Conservation (phyloP, 1,284 basidiomycete species). For the Moesziomyces aphidis region DNA sequence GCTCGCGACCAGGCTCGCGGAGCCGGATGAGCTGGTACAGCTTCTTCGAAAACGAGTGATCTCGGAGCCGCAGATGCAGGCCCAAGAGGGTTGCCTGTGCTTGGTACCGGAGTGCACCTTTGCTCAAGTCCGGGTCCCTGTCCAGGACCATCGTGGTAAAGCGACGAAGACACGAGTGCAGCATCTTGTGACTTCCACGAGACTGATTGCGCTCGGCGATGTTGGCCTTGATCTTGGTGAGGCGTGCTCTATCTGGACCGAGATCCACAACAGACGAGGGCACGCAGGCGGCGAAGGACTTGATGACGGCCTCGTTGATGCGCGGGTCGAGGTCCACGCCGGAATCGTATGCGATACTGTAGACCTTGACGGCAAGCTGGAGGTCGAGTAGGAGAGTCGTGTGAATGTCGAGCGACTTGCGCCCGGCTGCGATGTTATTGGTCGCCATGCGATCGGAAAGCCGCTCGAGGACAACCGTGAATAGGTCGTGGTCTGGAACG, state of each 20-base stretch:
- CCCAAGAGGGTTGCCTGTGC: slow-evolving; percentile 41
- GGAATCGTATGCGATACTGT: slow-evolving; percentile 11
- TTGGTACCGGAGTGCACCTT: slow-evolving; percentile 14
- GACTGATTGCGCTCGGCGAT: slow-evolving; percentile 30
- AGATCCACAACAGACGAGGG: slow-evolving; percentile 23
- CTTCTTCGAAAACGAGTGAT: slow-evolving; percentile 34
- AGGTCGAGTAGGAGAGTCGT: slow-evolving; percentile 24
- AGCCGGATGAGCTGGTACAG: slow-evolving; percentile 38
- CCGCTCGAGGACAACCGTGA: slow-evolving; percentile 22
- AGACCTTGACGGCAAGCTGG: slow-evolving; percentile 26
- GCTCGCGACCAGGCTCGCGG: slow-evolving; percentile 12
- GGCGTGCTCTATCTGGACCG: slow-evolving; percentile 9
- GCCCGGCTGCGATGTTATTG: neutral
- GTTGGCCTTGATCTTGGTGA: slow-evolving; percentile 18
- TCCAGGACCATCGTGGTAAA: slow-evolving; percentile 29
- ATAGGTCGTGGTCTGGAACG: slow-evolving; percentile 35
- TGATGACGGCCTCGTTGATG: slow-evolving; percentile 30
- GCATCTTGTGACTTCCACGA: slow-evolving; percentile 20
- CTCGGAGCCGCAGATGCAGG: slow-evolving; percentile 32
- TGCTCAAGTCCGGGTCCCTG: slow-evolving; percentile 30
- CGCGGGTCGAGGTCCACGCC: slow-evolving; percentile 23
- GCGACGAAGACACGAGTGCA: slow-evolving; percentile 29
- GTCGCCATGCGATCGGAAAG: slow-evolving; percentile 24
- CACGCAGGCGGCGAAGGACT: slow-evolving; percentile 18
- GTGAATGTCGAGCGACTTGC: slow-evolving; percentile 20